Percentiles rank a stretch among this genome's conserved stretches.
These are phyloP conservation scores for Zygosaccharomyces pseudobailii DNA, from an alignment of 1,139 yeast genomes.

Conservation along the genomic window DNA sequence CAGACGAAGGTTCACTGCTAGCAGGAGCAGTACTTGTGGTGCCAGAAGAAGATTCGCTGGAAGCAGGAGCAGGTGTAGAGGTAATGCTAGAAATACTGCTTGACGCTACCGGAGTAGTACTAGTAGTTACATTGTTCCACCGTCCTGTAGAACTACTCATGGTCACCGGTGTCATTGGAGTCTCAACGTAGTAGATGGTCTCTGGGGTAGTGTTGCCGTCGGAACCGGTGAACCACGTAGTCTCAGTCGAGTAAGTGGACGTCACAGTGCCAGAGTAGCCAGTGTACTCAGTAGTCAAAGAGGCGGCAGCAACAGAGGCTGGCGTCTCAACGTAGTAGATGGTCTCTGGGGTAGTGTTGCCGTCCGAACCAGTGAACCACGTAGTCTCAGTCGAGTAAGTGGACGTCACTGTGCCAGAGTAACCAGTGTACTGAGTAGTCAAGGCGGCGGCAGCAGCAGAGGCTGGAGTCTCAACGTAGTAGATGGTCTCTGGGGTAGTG, in stretches of 20 bases:
- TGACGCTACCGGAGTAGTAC: neutral
- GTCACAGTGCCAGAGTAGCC: neutral
- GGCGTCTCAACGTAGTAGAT: neutral
- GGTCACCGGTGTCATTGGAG: too few relatives aligned
- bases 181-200: neutral
- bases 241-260: neutral
- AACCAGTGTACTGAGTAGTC: neutral
- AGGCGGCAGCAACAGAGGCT: neutral
- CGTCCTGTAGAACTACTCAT: neutral
- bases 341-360: constrained; percentile 11
- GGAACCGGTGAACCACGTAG: neutral
- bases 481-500: constrained; percentile 12
- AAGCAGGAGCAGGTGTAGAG: neutral
- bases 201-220: neutral
- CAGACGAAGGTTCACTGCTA: neutral
- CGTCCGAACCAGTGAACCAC: constrained; percentile 7
- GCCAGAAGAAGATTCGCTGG: neutral
- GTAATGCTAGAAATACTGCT: neutral
- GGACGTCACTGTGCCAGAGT: neutral
- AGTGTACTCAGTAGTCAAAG: neutral
- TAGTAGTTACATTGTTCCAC: neutral
- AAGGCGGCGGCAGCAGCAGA: neutral
- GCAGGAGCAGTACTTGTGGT: neutral
- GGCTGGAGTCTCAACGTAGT: neutral
- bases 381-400: constrained; percentile 16